Conservation (phyloP, 768 basidiomycete species). For the Leccinellum albellum region DNA sequence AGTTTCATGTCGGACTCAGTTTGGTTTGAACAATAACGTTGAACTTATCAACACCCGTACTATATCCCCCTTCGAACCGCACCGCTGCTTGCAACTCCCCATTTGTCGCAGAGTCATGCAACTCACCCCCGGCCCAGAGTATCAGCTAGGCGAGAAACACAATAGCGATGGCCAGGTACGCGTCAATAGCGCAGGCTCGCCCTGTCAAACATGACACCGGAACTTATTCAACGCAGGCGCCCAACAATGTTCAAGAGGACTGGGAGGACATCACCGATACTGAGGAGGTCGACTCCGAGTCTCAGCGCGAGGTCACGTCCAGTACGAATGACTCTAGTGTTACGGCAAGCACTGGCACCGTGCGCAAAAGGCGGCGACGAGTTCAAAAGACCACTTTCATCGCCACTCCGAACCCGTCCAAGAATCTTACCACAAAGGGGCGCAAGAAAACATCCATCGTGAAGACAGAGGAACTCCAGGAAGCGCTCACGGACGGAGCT, state of each 20-base stretch:
- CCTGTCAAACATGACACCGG: neutral
- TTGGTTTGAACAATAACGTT: too few relatives aligned
- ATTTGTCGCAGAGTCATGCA: slow-evolving; percentile 15
- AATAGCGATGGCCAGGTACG: slow-evolving; percentile 8
- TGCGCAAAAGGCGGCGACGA: slow-evolving; percentile 29
- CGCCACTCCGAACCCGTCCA: slow-evolving; percentile 21
- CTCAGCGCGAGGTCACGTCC: slow-evolving; percentile 9
- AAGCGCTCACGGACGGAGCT: slow-evolving; percentile 19
- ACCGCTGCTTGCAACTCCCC: too few relatives aligned
- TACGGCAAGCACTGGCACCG: slow-evolving; percentile 4
- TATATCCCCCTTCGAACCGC: too few relatives aligned
- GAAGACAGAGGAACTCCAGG: slow-evolving; percentile 25
- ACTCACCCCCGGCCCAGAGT: neutral
- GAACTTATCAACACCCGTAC: too few relatives aligned
- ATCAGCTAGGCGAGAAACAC: neutral
- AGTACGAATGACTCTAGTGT: slow-evolving; percentile 6
- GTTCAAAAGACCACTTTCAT: slow-evolving; percentile 15
- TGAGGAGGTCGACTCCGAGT: slow-evolving; percentile 6
- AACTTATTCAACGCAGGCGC: neutral
- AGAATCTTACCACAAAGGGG: slow-evolving; percentile 13
- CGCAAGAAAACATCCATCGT: slow-evolving; percentile 29
- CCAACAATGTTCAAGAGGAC: neutral
- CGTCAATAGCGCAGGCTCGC: neutral
- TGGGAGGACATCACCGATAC: slow-evolving; percentile 37
- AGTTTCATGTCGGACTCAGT: too few relatives aligned